Evolutionary conservation across 2,329 filamentous ascomycete genomes (phyloP), one percentile per base, ranked within the genome.

Genomic region (Dichotomopilus funicola): DNA sequence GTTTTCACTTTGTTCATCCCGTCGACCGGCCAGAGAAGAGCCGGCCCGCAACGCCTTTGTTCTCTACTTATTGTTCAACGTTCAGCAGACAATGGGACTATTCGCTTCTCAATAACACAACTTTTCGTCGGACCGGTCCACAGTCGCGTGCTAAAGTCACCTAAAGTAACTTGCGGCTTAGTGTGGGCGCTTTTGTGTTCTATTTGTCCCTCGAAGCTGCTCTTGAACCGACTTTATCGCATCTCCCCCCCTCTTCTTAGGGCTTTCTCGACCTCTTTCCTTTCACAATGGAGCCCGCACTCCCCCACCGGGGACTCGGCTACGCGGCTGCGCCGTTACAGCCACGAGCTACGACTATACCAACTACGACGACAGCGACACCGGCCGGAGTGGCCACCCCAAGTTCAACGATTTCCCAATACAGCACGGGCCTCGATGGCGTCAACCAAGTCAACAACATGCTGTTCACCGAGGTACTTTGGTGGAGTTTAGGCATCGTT

Each of bases 401-500:
- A 27, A 73, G 70, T 43, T 72, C 75, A 19, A 80, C 78, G 19
- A 79, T 85, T 56, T 74, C 77, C 11, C 77, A 79, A 13, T 86
- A 76, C 66, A 74, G 77, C 62, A 77, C 76, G 36, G 74, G 73
- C 47, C 75, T 86, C 58, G 79, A 78, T 63, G 83, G 83, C 53
- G 82, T 86, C 60, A 79, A 83, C 63, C 81, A 85, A 65, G 62
- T 70, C 1, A 71, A 77, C 61, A 85, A 86, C 66, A 67, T 81
- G 61, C 62, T 81, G 10, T 81, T 84, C 65, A 78, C 74, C 63
- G 74, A 84, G 60, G 68, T 74, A 41, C 65, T 85, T 10, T 86
- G 82, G 82, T 83, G 78, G 77, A 82, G 73, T 49, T 65, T 86
- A 55, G 83, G 83, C 13, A 75, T 77, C 55, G 70, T 82, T 54